These are phyloP conservation scores for Glomus cerebriforme DNA, from an alignment of 192 early-diverging fungal species.

Conservation along the genomic window DNA sequence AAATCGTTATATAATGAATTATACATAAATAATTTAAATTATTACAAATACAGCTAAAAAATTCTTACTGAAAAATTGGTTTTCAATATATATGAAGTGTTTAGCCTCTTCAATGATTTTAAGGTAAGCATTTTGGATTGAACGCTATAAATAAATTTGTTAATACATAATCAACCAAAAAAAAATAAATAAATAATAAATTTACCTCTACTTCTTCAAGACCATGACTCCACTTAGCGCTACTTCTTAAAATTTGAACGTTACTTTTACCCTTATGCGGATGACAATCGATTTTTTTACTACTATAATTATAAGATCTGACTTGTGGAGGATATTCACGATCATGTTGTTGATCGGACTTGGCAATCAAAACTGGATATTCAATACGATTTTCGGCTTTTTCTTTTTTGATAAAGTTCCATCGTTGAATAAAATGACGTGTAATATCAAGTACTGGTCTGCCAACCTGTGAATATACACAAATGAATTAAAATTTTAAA, in stretches of 20 bases:
- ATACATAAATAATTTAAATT: background rate
- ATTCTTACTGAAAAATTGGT: conserved; percentile 86
- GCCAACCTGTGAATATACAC: conserved; percentile 50
- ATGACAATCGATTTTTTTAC: conserved; percentile 55
- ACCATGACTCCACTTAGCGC: conserved; percentile 71
- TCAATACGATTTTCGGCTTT: conserved; percentile 61
- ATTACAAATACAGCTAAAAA: background rate
- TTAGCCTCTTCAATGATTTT: conserved; percentile 71
- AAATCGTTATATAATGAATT: background rate
- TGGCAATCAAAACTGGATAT: conserved; percentile 72
- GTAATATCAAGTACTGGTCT: conserved; percentile 82
- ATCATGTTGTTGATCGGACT: conserved; percentile 55
- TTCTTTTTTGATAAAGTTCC: conserved; percentile 83
- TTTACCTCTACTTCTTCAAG: conserved; percentile 54
- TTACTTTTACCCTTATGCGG: conserved; percentile 65
- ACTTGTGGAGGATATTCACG: background rate
- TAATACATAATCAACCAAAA: background rate
- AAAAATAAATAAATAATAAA: background rate
- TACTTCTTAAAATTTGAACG: conserved; percentile 73
- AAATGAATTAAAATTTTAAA: background rate
- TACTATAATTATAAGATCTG: conserved; percentile 39
- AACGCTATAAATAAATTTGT: conserved; percentile 47
- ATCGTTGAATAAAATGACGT: conserved; percentile 88
- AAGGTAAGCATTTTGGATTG: conserved; percentile 83
- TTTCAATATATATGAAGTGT: conserved; percentile 94